Evolutionary conservation across 148 eudicot species (phyloP), one percentile per base, ranked within the genome.

Genomic region (Dysphania ambrosioides): DNA sequence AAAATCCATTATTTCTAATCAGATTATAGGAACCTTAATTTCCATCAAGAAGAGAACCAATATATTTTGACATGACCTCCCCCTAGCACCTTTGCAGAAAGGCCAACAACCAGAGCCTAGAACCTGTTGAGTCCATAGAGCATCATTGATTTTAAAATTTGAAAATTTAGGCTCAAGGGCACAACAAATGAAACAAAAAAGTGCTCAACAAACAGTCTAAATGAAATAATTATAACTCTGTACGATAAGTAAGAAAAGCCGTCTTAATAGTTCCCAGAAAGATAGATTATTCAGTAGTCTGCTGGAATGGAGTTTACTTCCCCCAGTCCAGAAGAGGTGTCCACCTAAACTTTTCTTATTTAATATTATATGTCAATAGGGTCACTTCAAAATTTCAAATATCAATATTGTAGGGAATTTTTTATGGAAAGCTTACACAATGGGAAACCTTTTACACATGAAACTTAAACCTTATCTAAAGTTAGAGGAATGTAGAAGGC

Each of bases 21-120:
- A 73, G 31, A 53, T 47, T 4, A 16, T 13, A 47, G 53, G 56
- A 19, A 32, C 57, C 55, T 63, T 65, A 16, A 40, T 8, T 21
- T 1, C 53, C 55, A 73, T 62, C 40, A 61, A 73, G 68, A 60
- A 44, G 49, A 63, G 66, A 56, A 40, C 26, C 40, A 35, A 23
- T 56, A n/a, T 19, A 59, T 18, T 40, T 47, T 3, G 16, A 47
- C 21, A 47, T 47, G 53, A 16, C 16, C 53, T 12, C 53, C 16
- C 2, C 15, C 4, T 47, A 16, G 53, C 16, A 47, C 53, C 53
- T 2, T 47, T 47, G 0, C 53, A 13, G 53, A 47, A 47, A 47
- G 53, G 53, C 53, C 12, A 6, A 60, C n/a, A n/a, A n/a, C n/a
- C n/a, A n/a, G n/a, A n/a, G n/a, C n/a, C n/a, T n/a, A n/a, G n/a